Evolutionary conservation across 2,329 filamentous ascomycete genomes (phyloP).

Genomic region (Diaporthe ampelina): DNA sequence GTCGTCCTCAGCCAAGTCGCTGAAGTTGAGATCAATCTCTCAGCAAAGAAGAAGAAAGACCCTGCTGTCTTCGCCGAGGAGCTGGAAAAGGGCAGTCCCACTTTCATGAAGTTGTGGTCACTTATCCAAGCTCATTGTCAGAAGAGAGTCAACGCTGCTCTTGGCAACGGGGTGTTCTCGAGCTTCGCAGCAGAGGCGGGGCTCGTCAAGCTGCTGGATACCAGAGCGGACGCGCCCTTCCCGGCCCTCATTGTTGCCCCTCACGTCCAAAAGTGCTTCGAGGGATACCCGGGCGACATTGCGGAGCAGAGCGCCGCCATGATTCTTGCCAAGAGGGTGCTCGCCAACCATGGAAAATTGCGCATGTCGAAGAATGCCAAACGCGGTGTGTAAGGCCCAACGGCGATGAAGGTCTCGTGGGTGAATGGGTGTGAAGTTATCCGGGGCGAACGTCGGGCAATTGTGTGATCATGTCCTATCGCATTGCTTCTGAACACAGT

Average conservation of each 20-base stretch:
- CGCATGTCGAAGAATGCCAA: not conserved
- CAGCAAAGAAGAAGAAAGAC: constrained; percentile 14
- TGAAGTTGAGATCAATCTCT: constrained; percentile 7
- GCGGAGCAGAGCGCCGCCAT: constrained; percentile 11
- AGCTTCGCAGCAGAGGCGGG: constrained; percentile 15
- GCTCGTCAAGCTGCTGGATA: constrained; percentile 8
- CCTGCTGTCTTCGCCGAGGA: not conserved
- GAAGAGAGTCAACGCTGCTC: not conserved
- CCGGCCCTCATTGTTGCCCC: constrained; percentile 9
- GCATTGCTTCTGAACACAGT: not conserved
- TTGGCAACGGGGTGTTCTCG: not conserved
- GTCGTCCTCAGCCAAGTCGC: constrained; percentile 16
- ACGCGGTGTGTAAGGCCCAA: not conserved
- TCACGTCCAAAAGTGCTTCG: constrained; percentile 14
- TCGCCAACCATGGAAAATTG: not conserved
- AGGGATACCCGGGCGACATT: constrained; percentile 9
- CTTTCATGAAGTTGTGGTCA: constrained; percentile 26
- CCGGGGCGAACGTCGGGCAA: not conserved
- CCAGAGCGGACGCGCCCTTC: not conserved
- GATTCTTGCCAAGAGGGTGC: constrained; percentile 7
- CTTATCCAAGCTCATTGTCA: constrained; percentile 7
- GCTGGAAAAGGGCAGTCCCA: constrained; percentile 11
- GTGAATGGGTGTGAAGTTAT: too few relatives aligned
- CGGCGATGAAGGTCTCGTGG: too few relatives aligned
- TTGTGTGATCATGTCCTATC: not conserved